Evolutionary conservation across 495 filamentous ascomycete genomes (phyloP).

Genomic region (Penicillium malachiteum): DNA sequence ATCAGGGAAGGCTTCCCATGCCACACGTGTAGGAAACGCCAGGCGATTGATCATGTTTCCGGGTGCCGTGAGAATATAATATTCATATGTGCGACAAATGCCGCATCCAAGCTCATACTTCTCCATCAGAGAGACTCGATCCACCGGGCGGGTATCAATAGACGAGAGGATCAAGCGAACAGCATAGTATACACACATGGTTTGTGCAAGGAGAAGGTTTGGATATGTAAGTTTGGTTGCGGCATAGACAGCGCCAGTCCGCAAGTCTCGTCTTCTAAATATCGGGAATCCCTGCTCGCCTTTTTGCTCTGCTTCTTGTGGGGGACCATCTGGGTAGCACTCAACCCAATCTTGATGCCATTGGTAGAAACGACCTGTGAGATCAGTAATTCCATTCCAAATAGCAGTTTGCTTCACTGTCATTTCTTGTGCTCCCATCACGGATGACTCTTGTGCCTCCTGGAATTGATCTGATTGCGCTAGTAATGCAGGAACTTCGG

Average conservation of each 20-base stretch:
- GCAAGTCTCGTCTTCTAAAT: conserved; percentile 40
- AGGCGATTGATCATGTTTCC: conserved; percentile 51
- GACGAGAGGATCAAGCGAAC: conserved; percentile 39
- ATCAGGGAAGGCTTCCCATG: conserved; percentile 44
- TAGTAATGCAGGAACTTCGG: conserved; percentile 37
- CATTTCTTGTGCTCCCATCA: conserved; percentile 34
- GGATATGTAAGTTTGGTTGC: conserved; percentile 41
- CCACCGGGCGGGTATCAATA: conserved; percentile 36
- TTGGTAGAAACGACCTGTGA: conserved; percentile 31
- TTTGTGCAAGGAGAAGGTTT: conserved; percentile 42
- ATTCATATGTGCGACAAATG: conserved; percentile 44
- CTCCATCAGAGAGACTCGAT: conserved; percentile 32
- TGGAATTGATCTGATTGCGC: conserved; percentile 35
- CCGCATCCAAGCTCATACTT: conserved; percentile 42
- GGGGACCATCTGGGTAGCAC: conserved; percentile 34
- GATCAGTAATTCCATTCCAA: conserved; percentile 38
- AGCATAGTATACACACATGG: conserved; percentile 44
- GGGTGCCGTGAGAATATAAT: conserved; percentile 39
- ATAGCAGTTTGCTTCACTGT: conserved; percentile 37
- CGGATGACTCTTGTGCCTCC: conserved; percentile 14
- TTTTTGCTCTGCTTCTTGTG: conserved; percentile 26
- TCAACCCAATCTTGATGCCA: conserved; percentile 41
- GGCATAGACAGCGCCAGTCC: conserved; percentile 35
- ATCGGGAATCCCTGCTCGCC: conserved; percentile 34
- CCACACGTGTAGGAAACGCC: conserved; percentile 43